phyloP scores from a whole-genome alignment of 2,329 filamentous ascomycete genomes.

The Calonectria fujianensis region DNA sequence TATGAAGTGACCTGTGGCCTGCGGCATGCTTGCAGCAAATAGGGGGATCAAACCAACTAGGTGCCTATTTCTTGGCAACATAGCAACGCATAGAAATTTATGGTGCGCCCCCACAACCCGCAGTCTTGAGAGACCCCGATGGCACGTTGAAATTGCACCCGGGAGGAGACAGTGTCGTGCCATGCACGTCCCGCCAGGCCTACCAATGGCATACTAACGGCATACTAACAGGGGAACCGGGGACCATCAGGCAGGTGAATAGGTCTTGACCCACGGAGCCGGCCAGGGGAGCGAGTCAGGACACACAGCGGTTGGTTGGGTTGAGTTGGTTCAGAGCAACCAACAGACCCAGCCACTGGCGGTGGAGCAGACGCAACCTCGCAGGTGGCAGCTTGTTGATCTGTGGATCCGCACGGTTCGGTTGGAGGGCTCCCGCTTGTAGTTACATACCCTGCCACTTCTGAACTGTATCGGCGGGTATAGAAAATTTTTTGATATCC shows the following conservation, averaged over 20 bases:
- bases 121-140: neutral
- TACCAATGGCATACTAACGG: neutral
- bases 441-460: neutral
- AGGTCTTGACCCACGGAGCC: neutral
- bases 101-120: neutral
- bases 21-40: neutral
- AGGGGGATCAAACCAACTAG: neutral
- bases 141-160: neutral
- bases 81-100: neutral
- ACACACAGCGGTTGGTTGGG: neutral
- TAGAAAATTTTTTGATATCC: neutral
- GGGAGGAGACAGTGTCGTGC: neutral
- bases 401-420: neutral
- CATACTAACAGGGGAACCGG: neutral
- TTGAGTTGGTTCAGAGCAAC: neutral
- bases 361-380: conserved; percentile 25
- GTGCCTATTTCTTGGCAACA: neutral
- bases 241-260: neutral
- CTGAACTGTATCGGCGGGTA: neutral
- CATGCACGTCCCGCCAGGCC: neutral
- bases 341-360: neutral
- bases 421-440: conserved; percentile 8
- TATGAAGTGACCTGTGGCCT: conserved; percentile 8
- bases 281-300: neutral
- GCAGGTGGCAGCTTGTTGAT: conserved; percentile 10